Evolutionary conservation across 192 early-diverging fungal species (phyloP).

Genomic region (Ramicandelaber brevisporus): DNA sequence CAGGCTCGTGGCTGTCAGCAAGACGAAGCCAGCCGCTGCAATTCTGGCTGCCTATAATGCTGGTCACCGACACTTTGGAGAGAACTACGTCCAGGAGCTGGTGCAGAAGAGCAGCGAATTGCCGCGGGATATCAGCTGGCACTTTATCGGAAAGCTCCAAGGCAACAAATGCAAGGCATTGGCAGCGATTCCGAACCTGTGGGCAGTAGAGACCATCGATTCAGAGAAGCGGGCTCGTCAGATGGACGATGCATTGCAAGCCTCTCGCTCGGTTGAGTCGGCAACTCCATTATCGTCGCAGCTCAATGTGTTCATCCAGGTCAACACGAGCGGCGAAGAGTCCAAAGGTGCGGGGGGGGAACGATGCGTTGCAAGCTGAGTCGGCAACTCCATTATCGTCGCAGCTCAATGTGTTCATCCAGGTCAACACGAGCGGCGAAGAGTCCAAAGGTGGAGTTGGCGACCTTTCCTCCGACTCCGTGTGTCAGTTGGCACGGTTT

Average conservation of each 20-base stretch:
- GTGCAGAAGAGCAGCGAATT: conserved; percentile 61
- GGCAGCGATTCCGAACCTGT: conserved; percentile 68
- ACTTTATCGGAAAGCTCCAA: conserved; percentile 91
- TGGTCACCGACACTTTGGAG: conserved; percentile 91
- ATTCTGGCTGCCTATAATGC: conserved; percentile 44
- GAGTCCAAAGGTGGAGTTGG: conserved; percentile 15
- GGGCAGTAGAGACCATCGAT: conserved; percentile 81
- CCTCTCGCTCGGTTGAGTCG: conserved; percentile 10
- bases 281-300: too few species aligned
- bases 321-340: conserved; percentile 85
- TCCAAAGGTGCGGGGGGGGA: conserved; percentile 16
- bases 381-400: too few species aligned
- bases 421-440: conserved; percentile 71
- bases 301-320: conserved; percentile 69
- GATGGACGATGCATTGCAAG: conserved; percentile 48
- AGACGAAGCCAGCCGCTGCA: conserved; percentile 68
- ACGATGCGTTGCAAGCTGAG: conserved; percentile 35
- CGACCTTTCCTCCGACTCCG: too few species aligned
- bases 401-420: conserved; percentile 66
- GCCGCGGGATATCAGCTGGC: conserved; percentile 81
- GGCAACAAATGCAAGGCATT: conserved; percentile 89
- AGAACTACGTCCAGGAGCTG: conserved; percentile 92
- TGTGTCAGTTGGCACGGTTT: conserved; percentile 33
- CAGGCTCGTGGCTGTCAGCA: conserved; percentile 81
- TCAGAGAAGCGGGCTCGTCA: conserved; percentile 53